Conservation (phyloP, 1,284 basidiomycete species). For the Porodaedalea pini region DNA sequence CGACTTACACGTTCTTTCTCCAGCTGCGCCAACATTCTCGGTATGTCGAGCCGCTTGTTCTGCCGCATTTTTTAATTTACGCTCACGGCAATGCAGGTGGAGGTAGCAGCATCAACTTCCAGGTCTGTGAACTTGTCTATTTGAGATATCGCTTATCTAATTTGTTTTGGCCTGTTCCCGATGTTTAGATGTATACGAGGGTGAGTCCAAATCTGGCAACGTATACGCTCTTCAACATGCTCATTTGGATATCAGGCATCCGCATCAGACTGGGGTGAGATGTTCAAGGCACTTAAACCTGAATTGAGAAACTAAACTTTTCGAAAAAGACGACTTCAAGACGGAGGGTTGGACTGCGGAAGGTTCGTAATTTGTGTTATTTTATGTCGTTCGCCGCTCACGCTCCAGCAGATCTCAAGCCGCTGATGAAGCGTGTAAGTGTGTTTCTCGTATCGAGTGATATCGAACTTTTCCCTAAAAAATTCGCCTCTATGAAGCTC, state of each 20-base stretch:
- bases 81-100: conserved; percentile 35
- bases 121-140: conserved; percentile 34
- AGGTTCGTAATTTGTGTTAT: conserved; percentile 36
- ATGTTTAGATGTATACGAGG: conserved; percentile 58
- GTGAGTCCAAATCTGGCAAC: conserved; percentile 30
- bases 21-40: conserved; percentile 66
- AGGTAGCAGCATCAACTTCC: conserved; percentile 67
- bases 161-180: background rate
- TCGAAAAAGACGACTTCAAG: conserved; percentile 63
- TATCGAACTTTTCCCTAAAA: background rate
- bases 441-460: background rate
- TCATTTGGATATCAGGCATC: conserved; percentile 42
- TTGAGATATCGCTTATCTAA: background rate
- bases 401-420: conserved; percentile 48
- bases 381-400: background rate
- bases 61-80: too few relatives aligned
- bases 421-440: conserved; percentile 64
- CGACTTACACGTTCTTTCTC: conserved; percentile 11
- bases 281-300: background rate
- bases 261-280: conserved; percentile 64
- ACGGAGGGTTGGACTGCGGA: conserved; percentile 62
- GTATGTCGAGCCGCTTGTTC: conserved; percentile 34
- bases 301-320: conserved; percentile 2
- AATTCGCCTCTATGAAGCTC: conserved; percentile 34
- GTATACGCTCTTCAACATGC: conserved; percentile 11